Percentiles rank a stretch among this genome's conserved stretches.
These are phyloP conservation scores for Pythium dissotocum DNA, from an alignment of 352 stramenopile genomes.

Conservation along the genomic window DNA sequence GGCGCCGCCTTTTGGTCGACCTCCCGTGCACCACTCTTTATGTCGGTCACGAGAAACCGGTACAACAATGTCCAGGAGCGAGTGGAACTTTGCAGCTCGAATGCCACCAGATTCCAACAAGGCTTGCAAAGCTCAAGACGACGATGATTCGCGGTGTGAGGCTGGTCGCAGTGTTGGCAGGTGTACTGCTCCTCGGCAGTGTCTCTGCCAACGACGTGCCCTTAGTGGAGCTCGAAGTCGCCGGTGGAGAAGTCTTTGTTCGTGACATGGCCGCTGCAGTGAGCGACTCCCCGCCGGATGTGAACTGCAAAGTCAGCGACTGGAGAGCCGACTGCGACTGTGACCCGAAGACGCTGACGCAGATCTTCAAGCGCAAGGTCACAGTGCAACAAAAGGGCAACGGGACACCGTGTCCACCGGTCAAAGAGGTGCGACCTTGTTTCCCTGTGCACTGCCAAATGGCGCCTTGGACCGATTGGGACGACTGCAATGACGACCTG, in stretches of 20 bases:
- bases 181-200: background rate
- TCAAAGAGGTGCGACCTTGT: background rate
- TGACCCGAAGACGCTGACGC: background rate
- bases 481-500: background rate
- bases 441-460: background rate
- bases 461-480: background rate
- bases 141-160: background rate
- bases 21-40: too few relatives aligned
- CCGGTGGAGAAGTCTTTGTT: background rate
- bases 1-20: background rate
- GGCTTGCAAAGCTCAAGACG: background rate
- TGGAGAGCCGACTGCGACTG: background rate
- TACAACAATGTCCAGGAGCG: too few relatives aligned
- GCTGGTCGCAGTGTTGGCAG: background rate
- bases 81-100: too few relatives aligned
- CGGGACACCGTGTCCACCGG: background rate
- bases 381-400: background rate
- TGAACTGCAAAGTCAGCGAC: background rate
- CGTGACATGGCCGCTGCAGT: background rate
- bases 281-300: background rate
- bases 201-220: background rate
- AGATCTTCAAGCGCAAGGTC: background rate
- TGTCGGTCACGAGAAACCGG: too few relatives aligned
- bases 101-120: too few relatives aligned
- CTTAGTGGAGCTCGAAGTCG: background rate